Conservation (phyloP, 2,329 filamentous ascomycete species). For the Mariannaea sp. region DNA sequence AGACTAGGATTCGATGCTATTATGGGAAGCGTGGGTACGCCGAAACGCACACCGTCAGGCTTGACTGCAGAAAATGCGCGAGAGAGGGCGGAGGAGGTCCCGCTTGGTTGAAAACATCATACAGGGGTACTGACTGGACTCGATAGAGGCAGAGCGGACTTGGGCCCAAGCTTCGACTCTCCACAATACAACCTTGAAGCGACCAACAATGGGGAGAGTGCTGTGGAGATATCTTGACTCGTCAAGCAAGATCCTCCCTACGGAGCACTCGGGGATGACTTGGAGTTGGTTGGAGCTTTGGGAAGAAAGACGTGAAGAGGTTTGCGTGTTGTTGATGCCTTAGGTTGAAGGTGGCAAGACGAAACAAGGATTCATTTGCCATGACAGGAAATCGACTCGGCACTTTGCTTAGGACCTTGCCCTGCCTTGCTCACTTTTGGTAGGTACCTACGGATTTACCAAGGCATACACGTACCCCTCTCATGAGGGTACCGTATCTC, state of each 20-base stretch:
- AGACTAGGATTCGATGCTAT: slow-evolving; percentile 15
- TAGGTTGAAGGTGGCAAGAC: not conserved
- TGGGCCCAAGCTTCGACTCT: slow-evolving; percentile 14
- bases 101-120: not conserved
- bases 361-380: too few species aligned
- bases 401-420: too few species aligned
- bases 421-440: too few species aligned
- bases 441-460: too few species aligned
- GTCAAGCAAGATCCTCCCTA: too few species aligned
- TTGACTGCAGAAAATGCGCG: slow-evolving; percentile 13
- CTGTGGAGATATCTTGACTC: not conserved
- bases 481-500: too few species aligned
- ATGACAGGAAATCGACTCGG: too few species aligned
- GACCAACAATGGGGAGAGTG: slow-evolving; percentile 1
- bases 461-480: too few species aligned
- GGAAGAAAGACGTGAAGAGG: not conserved
- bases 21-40: slow-evolving; percentile 12
- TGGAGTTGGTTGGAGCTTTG: slow-evolving; percentile 1
- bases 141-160: slow-evolving; percentile 9
- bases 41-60: slow-evolving; percentile 13
- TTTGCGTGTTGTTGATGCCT: not conserved
- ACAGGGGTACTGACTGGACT: slow-evolving; percentile 9
- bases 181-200: slow-evolving; percentile 17
- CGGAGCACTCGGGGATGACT: slow-evolving; percentile 1
- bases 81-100: slow-evolving; percentile 8